These are phyloP conservation scores for Berkeleyomyces rouxiae DNA, from an alignment of 2,329 filamentous ascomycete species.

Conservation along the genomic window DNA sequence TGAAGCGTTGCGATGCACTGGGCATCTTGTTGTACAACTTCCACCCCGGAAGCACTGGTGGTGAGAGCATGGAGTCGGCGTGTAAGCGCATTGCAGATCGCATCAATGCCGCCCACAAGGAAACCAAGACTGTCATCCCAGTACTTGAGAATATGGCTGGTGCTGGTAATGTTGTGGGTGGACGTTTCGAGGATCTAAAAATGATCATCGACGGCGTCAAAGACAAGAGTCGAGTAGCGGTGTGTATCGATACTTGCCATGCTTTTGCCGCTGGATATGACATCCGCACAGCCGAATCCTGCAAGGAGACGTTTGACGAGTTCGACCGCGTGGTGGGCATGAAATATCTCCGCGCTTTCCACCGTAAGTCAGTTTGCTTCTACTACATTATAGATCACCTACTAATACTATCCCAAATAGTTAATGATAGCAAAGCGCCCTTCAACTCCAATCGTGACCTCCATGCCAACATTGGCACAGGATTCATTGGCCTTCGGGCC, in stretches of 20 bases:
- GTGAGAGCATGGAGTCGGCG: constrained; percentile 47
- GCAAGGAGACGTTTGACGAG: constrained; percentile 52
- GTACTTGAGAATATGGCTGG: constrained; percentile 94
- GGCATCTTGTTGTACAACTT: constrained; percentile 95
- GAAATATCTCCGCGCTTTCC: constrained; percentile 67
- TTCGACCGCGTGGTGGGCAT: constrained; percentile 68
- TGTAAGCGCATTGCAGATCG: constrained; percentile 64
- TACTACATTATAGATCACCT: neutral
- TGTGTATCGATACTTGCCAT: constrained; percentile 95
- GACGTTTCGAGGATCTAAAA: constrained; percentile 67
- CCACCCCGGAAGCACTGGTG: constrained; percentile 70
- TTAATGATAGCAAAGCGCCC: constrained; percentile 94
- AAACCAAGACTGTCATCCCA: constrained; percentile 60
- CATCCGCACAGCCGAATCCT: constrained; percentile 56
- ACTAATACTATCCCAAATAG: constrained; percentile 17
- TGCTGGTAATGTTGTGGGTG: constrained; percentile 72
- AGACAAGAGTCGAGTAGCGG: constrained; percentile 70
- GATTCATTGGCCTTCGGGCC: constrained; percentile 74
- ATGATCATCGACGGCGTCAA: constrained; percentile 68
- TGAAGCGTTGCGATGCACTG: constrained; percentile 67
- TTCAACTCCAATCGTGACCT: constrained; percentile 67
- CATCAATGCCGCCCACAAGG: constrained; percentile 65
- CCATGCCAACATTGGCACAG: constrained; percentile 91
- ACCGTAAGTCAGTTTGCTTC: constrained; percentile 27
- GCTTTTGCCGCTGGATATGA: constrained; percentile 91